phyloP scores from a whole-genome alignment of 2,329 filamentous ascomycete genomes.

The Pyrenochaeta sp. region DNA sequence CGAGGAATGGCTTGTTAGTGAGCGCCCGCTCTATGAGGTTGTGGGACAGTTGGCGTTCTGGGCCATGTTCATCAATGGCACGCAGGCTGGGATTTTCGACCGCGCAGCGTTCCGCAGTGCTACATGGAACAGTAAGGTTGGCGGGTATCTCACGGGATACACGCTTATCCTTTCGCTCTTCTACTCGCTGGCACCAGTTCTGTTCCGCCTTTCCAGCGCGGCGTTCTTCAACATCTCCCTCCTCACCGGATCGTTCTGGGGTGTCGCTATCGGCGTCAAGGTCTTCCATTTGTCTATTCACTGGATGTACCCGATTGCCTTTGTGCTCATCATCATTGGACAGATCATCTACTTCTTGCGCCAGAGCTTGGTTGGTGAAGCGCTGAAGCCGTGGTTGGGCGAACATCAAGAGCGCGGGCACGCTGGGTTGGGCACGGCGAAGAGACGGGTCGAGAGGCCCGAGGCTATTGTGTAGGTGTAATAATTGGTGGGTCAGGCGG shows the following conservation, averaged over 20 bases:
- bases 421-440: slow-evolving; percentile 41
- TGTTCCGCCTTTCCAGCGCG: slow-evolving; percentile 88
- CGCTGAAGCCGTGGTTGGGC: slow-evolving; percentile 94
- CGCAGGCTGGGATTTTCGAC: slow-evolving; percentile 92
- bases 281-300: slow-evolving; percentile 84
- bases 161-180: slow-evolving; percentile 84
- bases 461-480: slow-evolving; percentile 34
- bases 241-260: slow-evolving; percentile 96
- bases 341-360: slow-evolving; percentile 88
- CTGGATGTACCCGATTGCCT: slow-evolving; percentile 94
- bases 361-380: slow-evolving; percentile 83
- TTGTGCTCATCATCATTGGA: slow-evolving; percentile 88
- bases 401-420: slow-evolving; percentile 74
- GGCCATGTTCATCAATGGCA: slow-evolving; percentile 89
- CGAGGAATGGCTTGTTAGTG: slow-evolving; percentile 93
- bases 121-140: slow-evolving; percentile 62
- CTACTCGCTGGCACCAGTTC: slow-evolving; percentile 84
- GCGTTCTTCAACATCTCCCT: slow-evolving; percentile 97
- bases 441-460: slow-evolving; percentile 39
- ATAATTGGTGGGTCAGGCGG: neutral
- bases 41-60: slow-evolving; percentile 90
- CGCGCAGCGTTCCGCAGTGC: slow-evolving; percentile 69
- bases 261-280: slow-evolving; percentile 86
- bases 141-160: slow-evolving; percentile 88
- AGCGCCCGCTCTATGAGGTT: slow-evolving; percentile 89